Percentiles rank a stretch among this genome's conserved stretches.
These are phyloP conservation scores for Fusarium pseudograminearum DNA, from an alignment of 2,329 filamentous ascomycete species.

Conservation along the genomic window DNA sequence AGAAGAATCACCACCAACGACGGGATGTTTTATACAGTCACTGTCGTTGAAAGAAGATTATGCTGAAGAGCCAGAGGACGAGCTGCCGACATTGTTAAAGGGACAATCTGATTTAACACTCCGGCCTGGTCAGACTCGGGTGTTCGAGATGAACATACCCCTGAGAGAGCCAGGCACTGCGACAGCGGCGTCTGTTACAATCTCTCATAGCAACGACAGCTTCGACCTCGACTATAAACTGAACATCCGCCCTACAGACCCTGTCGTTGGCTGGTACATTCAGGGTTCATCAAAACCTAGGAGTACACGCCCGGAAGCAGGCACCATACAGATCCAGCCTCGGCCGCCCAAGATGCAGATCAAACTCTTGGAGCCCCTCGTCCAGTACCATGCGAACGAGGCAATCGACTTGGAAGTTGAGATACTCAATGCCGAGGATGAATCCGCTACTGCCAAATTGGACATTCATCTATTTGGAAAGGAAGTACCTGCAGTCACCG, in stretches of 20 bases:
- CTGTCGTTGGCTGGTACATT: constrained; percentile 64
- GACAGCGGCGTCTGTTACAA: constrained; percentile 70
- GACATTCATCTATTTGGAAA: constrained; percentile 76
- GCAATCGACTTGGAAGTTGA: constrained; percentile 74
- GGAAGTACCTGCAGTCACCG: constrained; percentile 60
- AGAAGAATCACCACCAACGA: constrained; percentile 7
- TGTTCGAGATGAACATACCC: constrained; percentile 78
- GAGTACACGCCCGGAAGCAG: constrained; percentile 62
- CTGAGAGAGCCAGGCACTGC: constrained; percentile 87
- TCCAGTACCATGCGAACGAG: constrained; percentile 90
- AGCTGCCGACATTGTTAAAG: constrained; percentile 56
- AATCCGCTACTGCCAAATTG: constrained; percentile 77
- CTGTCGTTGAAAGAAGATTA: constrained; percentile 52
- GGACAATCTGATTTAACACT: constrained; percentile 75
- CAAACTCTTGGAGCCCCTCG: constrained; percentile 68
- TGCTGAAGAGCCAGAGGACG: constrained; percentile 44
- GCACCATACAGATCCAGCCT: constrained; percentile 79
- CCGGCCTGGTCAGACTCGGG: constrained; percentile 72
- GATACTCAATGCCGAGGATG: constrained; percentile 85
- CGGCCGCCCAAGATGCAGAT: constrained; percentile 94
- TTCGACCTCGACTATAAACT: constrained; percentile 77
- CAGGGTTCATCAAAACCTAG: constrained; percentile 58
- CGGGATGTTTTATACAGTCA: constrained; percentile 39
- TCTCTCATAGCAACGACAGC: constrained; percentile 71
- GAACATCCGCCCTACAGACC: constrained; percentile 60